Conservation (phyloP, 192 early-diverging fungal genomes). For the Entomortierella parvispora region DNA sequence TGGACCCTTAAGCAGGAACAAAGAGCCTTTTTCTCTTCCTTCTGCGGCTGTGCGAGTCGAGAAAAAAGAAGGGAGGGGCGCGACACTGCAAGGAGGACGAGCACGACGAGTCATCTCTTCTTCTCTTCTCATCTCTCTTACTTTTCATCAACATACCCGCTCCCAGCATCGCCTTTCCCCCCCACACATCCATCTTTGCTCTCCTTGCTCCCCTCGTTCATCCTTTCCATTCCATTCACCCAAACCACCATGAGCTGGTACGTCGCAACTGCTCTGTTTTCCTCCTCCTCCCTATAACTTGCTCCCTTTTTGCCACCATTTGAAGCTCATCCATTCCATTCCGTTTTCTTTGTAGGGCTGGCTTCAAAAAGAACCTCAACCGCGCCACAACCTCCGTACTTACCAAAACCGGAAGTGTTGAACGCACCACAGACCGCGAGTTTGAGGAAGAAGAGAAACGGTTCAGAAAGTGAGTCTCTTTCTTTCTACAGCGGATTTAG, state of each 20-base stretch:
- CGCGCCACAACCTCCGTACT: conserved; percentile 69
- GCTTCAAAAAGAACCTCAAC: conserved; percentile 81
- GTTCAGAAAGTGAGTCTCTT: conserved; percentile 60
- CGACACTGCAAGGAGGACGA: not conserved
- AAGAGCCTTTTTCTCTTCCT: not conserved
- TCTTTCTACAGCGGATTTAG: too few species aligned
- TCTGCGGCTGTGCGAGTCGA: not conserved
- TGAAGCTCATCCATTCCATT: not conserved
- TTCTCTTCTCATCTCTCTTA: too few species aligned
- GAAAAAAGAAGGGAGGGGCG: not conserved
- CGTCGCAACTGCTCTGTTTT: not conserved
- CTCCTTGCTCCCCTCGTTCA: not conserved
- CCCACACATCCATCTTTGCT: too few species aligned
- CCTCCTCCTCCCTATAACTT: not conserved
- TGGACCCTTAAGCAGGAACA: too few species aligned
- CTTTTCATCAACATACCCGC: not conserved
- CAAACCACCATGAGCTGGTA: too few species aligned
- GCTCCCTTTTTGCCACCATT: not conserved
- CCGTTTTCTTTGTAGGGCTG: conserved; percentile 56
- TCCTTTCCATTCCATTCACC: not conserved
- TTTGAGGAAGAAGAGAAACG: conserved; percentile 83
- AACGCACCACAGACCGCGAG: conserved; percentile 79
- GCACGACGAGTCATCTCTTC: too few species aligned
- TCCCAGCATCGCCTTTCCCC: too few species aligned
- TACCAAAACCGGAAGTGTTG: conserved; percentile 67